Percentiles rank a stretch among this genome's conserved stretches.
These are phyloP conservation scores for Tausonia pullulans DNA, from an alignment of 1,284 basidiomycete species.

Conservation along the genomic window DNA sequence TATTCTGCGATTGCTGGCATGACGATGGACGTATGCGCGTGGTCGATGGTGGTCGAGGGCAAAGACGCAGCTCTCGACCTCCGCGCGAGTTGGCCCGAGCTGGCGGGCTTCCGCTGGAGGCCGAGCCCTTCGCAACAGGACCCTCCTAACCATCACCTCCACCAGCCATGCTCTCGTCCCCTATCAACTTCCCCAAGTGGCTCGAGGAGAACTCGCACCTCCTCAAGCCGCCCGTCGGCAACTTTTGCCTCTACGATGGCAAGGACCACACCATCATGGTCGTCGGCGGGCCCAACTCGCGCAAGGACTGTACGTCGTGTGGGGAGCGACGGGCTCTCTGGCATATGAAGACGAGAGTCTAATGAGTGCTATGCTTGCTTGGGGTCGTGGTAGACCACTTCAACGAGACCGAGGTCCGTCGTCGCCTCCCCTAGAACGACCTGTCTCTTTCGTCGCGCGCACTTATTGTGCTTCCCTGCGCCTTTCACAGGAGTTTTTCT, in stretches of 20 bases:
- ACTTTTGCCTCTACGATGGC: conserved; percentile 75
- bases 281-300: conserved; percentile 81
- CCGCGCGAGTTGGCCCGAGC: too few species aligned
- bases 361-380: not conserved
- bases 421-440: not conserved
- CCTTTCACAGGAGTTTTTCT: conserved; percentile 73
- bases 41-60: not conserved
- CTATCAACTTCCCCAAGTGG: conserved; percentile 79
- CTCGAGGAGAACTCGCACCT: conserved; percentile 63
- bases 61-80: too few species aligned
- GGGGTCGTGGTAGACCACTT: conserved; percentile 47
- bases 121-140: not conserved
- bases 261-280: conserved; percentile 82
- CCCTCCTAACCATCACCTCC: not conserved
- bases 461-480: not conserved
- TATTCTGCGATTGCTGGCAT: not conserved
- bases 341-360: not conserved
- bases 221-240: conserved; percentile 80
- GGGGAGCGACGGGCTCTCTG: too few species aligned
- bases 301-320: conserved; percentile 52
- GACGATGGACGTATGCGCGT: not conserved
- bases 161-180: conserved; percentile 39
- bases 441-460: not conserved
- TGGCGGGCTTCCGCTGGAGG: too few species aligned
- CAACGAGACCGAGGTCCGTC: conserved; percentile 73